Evolutionary conservation across 805 yeast genomes (phyloP).

Genomic region (Saturnispora galanensis): DNA sequence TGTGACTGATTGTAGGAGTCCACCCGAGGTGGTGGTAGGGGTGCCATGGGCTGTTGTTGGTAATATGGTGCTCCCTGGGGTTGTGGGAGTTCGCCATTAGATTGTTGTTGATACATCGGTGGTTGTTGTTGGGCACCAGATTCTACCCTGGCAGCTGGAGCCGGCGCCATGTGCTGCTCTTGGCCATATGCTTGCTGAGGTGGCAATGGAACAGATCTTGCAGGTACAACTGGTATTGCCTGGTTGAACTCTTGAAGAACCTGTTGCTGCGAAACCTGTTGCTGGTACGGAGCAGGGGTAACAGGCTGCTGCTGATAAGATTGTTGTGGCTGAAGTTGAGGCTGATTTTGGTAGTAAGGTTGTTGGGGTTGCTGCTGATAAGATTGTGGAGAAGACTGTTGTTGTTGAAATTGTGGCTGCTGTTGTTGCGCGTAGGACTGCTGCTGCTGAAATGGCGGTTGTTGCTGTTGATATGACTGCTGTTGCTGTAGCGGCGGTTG

Average conservation of each 20-base stretch:
- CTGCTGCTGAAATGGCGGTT: constrained; percentile 10
- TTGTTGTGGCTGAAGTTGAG: constrained; percentile 12
- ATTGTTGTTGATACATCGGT: constrained; percentile 6
- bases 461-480: constrained; percentile 5
- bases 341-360: constrained; percentile 7
- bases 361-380: constrained; percentile 7
- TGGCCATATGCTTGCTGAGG: too few species aligned
- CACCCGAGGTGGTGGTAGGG: not conserved
- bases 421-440: constrained; percentile 3
- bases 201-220: too few species aligned
- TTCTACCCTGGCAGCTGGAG: too few species aligned
- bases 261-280: not conserved
- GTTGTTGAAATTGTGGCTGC: constrained; percentile 8
- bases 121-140: constrained; percentile 2
- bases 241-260: too few species aligned
- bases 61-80: constrained; percentile 7
- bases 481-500: constrained; percentile 2
- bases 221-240: too few species aligned
- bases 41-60: constrained; percentile 8
- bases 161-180: too few species aligned
- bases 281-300: constrained; percentile 5
- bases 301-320: constrained; percentile 15
- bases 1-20: not conserved
- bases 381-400: constrained; percentile 7
- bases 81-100: not conserved